Evolutionary conservation across 2,329 filamentous ascomycete genomes (phyloP).

Genomic region (Venturia oleaginea): DNA sequence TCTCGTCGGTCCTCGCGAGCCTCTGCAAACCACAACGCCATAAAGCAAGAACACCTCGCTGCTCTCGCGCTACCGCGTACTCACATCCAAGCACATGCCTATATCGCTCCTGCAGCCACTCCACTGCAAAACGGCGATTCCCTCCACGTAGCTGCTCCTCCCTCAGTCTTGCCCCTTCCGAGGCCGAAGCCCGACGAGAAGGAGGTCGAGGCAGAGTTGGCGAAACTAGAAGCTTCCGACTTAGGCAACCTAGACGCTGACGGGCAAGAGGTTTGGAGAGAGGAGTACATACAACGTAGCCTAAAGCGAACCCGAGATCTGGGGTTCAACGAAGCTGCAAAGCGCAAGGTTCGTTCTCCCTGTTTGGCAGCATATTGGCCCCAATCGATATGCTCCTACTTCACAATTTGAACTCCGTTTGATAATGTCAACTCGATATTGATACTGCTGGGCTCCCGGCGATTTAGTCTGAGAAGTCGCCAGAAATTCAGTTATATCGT

Average conservation of each 20-base stretch:
- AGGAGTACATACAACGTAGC: conserved; percentile 44
- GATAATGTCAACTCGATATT: background rate
- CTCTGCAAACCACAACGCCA: conserved; percentile 21
- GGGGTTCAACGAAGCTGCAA: conserved; percentile 51
- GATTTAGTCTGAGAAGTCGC: background rate
- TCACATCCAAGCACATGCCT: background rate
- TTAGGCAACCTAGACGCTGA: conserved; percentile 47
- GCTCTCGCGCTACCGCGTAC: conserved; percentile 16
- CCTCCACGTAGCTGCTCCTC: background rate
- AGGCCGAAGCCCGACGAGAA: conserved; percentile 43
- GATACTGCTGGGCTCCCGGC: background rate
- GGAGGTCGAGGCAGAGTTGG: conserved; percentile 59
- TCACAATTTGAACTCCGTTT: background rate
- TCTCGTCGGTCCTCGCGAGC: conserved; percentile 6
- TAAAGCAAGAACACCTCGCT: conserved; percentile 27
- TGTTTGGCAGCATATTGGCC: background rate
- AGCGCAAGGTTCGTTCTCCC: conserved; percentile 48
- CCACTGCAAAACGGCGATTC: conserved; percentile 9
- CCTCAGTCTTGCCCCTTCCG: background rate
- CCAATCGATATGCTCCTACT: background rate
- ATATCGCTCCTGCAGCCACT: conserved; percentile 1
- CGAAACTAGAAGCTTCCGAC: conserved; percentile 47
- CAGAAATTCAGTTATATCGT: background rate
- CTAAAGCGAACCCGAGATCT: conserved; percentile 63
- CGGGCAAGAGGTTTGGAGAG: conserved; percentile 39